phyloP scores from a whole-genome alignment of 257 asterid genomes.

The Mentha longifolia region DNA sequence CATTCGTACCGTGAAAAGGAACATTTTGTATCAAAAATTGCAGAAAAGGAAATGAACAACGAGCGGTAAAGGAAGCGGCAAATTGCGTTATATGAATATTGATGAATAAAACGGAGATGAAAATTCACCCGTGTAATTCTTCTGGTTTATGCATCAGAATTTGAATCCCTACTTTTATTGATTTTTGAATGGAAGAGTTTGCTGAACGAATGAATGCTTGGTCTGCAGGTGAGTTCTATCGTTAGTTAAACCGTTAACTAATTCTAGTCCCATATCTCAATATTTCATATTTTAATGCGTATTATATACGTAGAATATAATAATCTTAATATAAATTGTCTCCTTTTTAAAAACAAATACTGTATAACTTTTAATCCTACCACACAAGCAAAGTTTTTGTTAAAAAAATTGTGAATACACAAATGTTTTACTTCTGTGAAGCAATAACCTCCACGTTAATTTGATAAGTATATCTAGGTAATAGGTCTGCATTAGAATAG shows the following conservation, averaged over 20 bases:
- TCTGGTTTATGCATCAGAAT: neutral
- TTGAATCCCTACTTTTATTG: neutral
- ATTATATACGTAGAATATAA: too few relatives aligned
- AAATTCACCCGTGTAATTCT: neutral
- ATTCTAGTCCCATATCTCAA: neutral
- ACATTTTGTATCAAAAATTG: neutral
- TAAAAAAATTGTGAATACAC: too few relatives aligned
- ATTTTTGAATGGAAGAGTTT: neutral
- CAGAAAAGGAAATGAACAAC: constrained; percentile 17
- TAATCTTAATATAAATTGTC: too few relatives aligned
- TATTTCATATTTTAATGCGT: neutral
- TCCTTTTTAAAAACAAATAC: too few relatives aligned
- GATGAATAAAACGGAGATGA: neutral
- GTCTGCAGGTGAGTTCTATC: constrained; percentile 18
- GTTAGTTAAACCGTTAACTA: constrained; percentile 24
- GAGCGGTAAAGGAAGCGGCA: neutral
- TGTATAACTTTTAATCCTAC: too few relatives aligned
- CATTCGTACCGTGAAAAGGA: neutral
- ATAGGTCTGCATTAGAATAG: too few relatives aligned
- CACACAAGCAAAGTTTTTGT: too few relatives aligned
- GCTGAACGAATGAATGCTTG: constrained; percentile 16
- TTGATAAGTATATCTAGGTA: too few relatives aligned
- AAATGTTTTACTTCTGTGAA: too few relatives aligned
- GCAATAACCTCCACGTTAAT: too few relatives aligned
- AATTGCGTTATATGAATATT: neutral